Evolutionary conservation across 108 stramenopile species (phyloP).

Genomic region (Halocafeteria seosinensis): DNA sequence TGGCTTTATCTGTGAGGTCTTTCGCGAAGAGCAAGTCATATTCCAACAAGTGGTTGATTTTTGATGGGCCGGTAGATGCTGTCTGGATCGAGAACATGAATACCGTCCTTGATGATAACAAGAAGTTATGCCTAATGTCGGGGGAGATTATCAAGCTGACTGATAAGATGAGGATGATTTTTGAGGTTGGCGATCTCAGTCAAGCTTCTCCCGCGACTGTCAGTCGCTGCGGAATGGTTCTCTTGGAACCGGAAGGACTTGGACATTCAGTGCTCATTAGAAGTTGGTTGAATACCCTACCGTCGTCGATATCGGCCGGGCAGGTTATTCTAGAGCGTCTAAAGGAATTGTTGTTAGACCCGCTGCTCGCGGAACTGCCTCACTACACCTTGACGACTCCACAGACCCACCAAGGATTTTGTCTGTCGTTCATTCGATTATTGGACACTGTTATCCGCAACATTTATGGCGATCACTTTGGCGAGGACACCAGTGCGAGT

Average conservation of each 20-base stretch:
- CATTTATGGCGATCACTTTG: too few species aligned
- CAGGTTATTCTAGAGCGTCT: neutral
- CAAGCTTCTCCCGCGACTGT: slow-evolving; percentile 46
- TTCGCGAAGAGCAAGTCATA: slow-evolving; percentile 26
- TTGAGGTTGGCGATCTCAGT: slow-evolving; percentile 43
- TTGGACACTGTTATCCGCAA: too few species aligned
- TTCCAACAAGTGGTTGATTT: slow-evolving; percentile 39
- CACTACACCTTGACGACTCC: slow-evolving; percentile 10
- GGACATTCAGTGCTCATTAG: slow-evolving; percentile 37
- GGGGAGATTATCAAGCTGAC: slow-evolving; percentile 42
- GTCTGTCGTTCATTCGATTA: too few species aligned
- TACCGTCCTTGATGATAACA: slow-evolving; percentile 41
- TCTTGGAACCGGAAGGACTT: slow-evolving; percentile 41
- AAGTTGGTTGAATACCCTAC: slow-evolving; percentile 28
- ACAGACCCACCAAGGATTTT: slow-evolving; percentile 1
- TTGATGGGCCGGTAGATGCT: slow-evolving; percentile 48
- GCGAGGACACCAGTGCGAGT: too few species aligned
- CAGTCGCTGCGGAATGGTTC: slow-evolving; percentile 42
- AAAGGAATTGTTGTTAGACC: slow-evolving; percentile 24
- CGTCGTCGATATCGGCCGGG: neutral
- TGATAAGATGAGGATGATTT: slow-evolving; percentile 49
- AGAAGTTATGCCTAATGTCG: slow-evolving; percentile 38
- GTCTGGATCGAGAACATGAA: slow-evolving; percentile 57
- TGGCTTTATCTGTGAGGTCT: slow-evolving; percentile 26
- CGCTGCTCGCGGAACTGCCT: slow-evolving; percentile 13